Conservation (phyloP, 179 eudicot genomes). For the Nepenthes alata region DNA sequence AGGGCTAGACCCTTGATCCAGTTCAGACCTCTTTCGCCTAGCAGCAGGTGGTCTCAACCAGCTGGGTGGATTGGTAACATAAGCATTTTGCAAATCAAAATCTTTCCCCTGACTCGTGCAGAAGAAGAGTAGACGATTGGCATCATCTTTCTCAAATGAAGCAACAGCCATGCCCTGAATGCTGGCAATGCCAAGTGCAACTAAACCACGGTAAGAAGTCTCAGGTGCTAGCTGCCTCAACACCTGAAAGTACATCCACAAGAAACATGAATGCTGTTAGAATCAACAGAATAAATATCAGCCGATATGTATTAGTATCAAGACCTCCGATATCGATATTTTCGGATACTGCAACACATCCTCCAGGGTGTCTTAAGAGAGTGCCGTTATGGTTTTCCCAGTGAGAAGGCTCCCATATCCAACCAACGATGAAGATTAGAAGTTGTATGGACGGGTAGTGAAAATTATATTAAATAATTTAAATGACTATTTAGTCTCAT, state of each 20-base stretch:
- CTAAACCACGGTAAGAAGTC: slow-evolving; percentile 71
- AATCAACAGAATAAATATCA: too few species aligned
- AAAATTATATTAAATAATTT: too few species aligned
- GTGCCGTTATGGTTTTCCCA: too few species aligned
- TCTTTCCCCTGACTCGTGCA: slow-evolving; percentile 28
- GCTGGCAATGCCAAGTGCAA: slow-evolving; percentile 81
- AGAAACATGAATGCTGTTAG: not conserved
- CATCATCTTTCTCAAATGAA: slow-evolving; percentile 77
- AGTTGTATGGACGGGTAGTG: too few species aligned
- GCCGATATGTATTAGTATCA: too few species aligned
- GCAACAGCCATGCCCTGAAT: slow-evolving; percentile 89
- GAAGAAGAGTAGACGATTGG: slow-evolving; percentile 74
- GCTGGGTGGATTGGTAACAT: slow-evolving; percentile 31
- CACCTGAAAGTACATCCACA: slow-evolving; percentile 33
- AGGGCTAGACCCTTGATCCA: slow-evolving; percentile 29
- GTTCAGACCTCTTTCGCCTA: slow-evolving; percentile 36
- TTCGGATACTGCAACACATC: too few species aligned
- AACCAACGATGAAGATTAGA: too few species aligned
- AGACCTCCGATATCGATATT: too few species aligned
- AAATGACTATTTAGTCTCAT: too few species aligned
- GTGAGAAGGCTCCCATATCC: too few species aligned
- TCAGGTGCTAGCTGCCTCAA: slow-evolving; percentile 95
- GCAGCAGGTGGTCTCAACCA: slow-evolving; percentile 90
- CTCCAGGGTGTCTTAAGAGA: too few species aligned
- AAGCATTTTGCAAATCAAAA: slow-evolving; percentile 15